Percentiles rank a stretch among this genome's conserved stretches.
Evolutionary conservation across 148 eudicot genomes (phyloP).

Genomic region (Chenopodium formosanum): DNA sequence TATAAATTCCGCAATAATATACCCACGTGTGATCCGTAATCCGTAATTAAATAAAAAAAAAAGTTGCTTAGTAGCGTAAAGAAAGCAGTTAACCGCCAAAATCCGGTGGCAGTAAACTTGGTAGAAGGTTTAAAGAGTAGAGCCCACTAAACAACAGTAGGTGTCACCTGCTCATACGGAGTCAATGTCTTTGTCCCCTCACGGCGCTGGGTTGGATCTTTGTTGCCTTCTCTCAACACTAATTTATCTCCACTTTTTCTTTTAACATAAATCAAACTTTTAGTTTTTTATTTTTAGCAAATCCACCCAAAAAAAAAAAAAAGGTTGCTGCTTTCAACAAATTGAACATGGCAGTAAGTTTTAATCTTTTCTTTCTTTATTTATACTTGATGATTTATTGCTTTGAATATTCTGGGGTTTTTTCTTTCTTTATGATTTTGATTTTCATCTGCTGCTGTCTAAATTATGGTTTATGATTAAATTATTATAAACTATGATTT

Average conservation of each 20-base stretch:
- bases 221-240: background rate
- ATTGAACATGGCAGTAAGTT: slow-evolving; percentile 32
- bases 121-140: slow-evolving; percentile 1
- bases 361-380: slow-evolving; percentile 1
- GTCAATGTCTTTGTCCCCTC: slow-evolving; percentile 19
- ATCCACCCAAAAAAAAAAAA: background rate
- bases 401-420: slow-evolving; percentile 10
- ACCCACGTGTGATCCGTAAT: too few relatives aligned
- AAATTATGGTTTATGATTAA: background rate
- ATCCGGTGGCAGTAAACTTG: background rate
- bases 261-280: background rate
- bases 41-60: too few relatives aligned
- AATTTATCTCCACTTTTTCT: background rate
- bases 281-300: background rate
- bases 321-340: slow-evolving; percentile 6
- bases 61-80: background rate
- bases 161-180: slow-evolving; percentile 17
- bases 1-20: too few relatives aligned
- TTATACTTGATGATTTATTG: background rate
- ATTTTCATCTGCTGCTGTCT: background rate
- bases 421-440: background rate
- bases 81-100: slow-evolving; percentile 14
- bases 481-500: background rate
- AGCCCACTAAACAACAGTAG: slow-evolving; percentile 7
- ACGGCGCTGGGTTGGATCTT: slow-evolving; percentile 16